Base-by-base conservation (phyloP, 768 basidiomycete species). In the Leucosporidium yakuticum region DNA sequence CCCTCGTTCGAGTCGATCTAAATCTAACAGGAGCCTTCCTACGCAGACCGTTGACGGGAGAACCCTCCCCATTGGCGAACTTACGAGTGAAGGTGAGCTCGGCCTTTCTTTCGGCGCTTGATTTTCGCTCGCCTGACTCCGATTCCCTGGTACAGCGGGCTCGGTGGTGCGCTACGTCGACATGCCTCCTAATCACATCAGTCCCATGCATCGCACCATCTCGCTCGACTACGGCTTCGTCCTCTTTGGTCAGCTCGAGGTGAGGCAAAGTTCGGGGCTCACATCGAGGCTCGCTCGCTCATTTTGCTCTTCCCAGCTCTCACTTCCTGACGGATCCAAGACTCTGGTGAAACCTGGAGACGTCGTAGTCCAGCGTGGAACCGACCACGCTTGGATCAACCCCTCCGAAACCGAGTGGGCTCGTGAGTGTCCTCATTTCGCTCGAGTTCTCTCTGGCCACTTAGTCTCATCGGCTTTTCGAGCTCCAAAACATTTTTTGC, bases 201-300 rank as follows among this genome's bases (percentile, higher is more conserved):
- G 34, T 14, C 64, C 64, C 0, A 65, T 65, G 64, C 64, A 65
- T 39, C 57, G 47, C 49, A 65, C 64, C 25, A 39, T 51, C 50
- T 59, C 64, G 19, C 48, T 65, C 49, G 64, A 65, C 49, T 65
- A 65, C 64, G 64, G 64, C 12, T 48, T 65, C 32, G 39, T 65
- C 34, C 31, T 65, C n/a, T 56, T 32, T 12, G 64, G 64, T 23
- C 2, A 59, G 9, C 23, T 65, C 64, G 54, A 47, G 44, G 34
- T 63, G 6, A 11, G n/a, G n/a, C 39, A 15, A 44, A 15, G 12
- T 36, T 58, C 11, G 57, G 39, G 36, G 57, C 39, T 36, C 34
- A 36, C 34, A 58, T n/a, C 32, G 32, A 23, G 1, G 19, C 9
- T 23, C 19, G 56, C 34, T 34, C 5, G 34, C 56, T 2, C 12